Evolutionary conservation across 495 filamentous ascomycete species (phyloP), one percentile per base, ranked within the genome.

Genomic region (Neurospora hispaniola): DNA sequence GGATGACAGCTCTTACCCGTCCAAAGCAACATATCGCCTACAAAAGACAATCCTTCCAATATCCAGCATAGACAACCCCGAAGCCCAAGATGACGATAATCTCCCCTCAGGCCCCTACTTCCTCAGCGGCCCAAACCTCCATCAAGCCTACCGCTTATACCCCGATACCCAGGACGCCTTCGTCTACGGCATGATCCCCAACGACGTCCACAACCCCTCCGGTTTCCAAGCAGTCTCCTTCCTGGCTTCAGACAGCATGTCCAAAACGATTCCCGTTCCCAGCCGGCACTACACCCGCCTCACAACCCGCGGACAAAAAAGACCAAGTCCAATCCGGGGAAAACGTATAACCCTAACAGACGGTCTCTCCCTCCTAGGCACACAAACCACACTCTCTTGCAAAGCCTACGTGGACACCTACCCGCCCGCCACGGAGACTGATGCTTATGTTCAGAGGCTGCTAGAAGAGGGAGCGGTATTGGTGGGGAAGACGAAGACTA

Each of bases 401-500:
- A 81, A 82, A 40, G 79, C 83, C 23, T 86, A 76, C 48, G 80
- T 80, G 38, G 73, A 79, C 16, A 71, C 85, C 1, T 84, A 86
- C 44, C 72, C 78, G 8, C 71, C 77, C 2, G 71, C 74, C 4
- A 81, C 78, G 2, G 69, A 74, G 40, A 85, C 80, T 3, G 81
- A 78, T 12, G 59, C 79, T 14, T 78, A 78, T 20, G 75, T 86
- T 6, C 79, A 84, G 69, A 73, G 75, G 10, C 79, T 88, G 1
- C 73, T 86, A 16, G 77, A 84, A 71, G 75, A 78, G 3, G 85
- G 86, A 18, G 85, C 82, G n/a, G 75, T 86, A 8, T 71, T 86
- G 41, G 80, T 88, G 0, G 86, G 86, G 3, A 86, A 87, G 71
- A 83, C 81, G 43, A 84, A 83, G 38, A 84, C 84, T 0, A 80